Conservation (phyloP, 2,329 filamentous ascomycete genomes). For the Diaporthe nobilis region DNA sequence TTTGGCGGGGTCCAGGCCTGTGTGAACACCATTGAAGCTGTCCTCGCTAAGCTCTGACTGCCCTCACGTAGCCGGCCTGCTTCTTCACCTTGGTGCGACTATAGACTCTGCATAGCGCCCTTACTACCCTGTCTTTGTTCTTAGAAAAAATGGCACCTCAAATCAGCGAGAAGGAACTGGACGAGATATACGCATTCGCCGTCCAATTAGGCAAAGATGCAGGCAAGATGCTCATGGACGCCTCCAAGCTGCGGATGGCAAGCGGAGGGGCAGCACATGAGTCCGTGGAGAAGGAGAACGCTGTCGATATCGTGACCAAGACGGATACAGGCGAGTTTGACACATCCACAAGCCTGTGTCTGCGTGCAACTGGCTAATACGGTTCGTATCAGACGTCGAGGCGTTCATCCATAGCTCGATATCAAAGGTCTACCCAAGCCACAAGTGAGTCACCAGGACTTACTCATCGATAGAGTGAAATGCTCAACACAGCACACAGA, state of each 20-base stretch:
- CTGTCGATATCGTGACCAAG: constrained; percentile 84
- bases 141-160: constrained; percentile 7
- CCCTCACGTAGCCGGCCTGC: not conserved
- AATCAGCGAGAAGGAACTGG: constrained; percentile 62
- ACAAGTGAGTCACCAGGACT: constrained; percentile 66
- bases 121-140: not conserved
- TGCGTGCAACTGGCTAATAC: not conserved
- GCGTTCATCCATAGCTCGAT: constrained; percentile 76
- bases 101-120: constrained; percentile 12
- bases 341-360: not conserved
- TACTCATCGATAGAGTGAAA: not conserved
- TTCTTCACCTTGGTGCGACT: not conserved
- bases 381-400: constrained; percentile 72
- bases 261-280: constrained; percentile 46
- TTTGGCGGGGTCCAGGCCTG: not conserved
- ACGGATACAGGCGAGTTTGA: constrained; percentile 74
- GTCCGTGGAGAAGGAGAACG: constrained; percentile 78
- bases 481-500: constrained; percentile 53
- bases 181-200: constrained; percentile 79
- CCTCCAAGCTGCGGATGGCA: constrained; percentile 68
- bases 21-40: not conserved
- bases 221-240: constrained; percentile 76
- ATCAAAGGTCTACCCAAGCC: constrained; percentile 71
- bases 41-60: not conserved
- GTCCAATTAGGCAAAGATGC: constrained; percentile 79